Evolutionary conservation across 352 stramenopile genomes (phyloP).

Genomic region (Globisporangium spinosum): DNA sequence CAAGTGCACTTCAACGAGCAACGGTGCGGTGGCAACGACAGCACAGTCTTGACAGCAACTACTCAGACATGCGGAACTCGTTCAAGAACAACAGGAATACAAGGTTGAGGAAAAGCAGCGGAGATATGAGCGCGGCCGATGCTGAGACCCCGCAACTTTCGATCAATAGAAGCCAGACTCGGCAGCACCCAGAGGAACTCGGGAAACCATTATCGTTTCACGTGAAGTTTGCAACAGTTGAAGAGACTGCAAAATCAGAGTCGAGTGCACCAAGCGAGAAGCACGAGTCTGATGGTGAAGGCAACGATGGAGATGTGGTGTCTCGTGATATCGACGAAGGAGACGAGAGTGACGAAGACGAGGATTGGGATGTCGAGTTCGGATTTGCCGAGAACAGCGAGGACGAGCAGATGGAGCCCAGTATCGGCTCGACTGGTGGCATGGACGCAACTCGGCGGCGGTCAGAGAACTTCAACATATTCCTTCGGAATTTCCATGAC

Average conservation of each 20-base stretch:
- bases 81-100: conserved; percentile 22
- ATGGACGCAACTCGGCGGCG: conserved; percentile 58
- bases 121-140: conserved; percentile 21
- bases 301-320: neutral
- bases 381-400: conserved; percentile 44
- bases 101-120: conserved; percentile 31
- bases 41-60: conserved; percentile 28
- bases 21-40: conserved; percentile 34
- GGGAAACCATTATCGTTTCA: conserved; percentile 16
- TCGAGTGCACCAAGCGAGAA: conserved; percentile 10
- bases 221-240: conserved; percentile 1
- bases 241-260: conserved; percentile 10
- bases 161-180: neutral
- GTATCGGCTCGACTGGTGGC: conserved; percentile 28
- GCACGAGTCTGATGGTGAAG: neutral
- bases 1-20: conserved; percentile 18
- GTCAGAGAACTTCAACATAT: conserved; percentile 82
- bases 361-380: conserved; percentile 82
- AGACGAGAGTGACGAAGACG: conserved; percentile 32
- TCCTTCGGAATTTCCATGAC: conserved; percentile 70
- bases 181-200: conserved; percentile 15
- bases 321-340: neutral
- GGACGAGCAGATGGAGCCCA: conserved; percentile 34
- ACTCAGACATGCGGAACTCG: conserved; percentile 21
- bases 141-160: conserved; percentile 5